Base-by-base conservation (phyloP, 805 yeast genomes). In the Pichia rugopelliculosa region DNA sequence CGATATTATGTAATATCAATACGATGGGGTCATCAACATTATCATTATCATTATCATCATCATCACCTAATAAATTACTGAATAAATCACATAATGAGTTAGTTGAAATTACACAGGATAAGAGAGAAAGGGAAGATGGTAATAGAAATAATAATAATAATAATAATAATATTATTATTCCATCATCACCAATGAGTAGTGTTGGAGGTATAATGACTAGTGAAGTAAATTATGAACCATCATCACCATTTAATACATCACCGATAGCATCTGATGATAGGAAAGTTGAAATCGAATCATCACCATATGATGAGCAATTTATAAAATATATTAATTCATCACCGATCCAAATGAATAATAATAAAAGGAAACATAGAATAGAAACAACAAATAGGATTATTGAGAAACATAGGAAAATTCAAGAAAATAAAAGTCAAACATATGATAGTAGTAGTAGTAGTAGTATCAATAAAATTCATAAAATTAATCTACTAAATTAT, bases 201-300 rank as follows among this genome's bases (percentile, higher is more conserved):
- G 39, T 27, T 27, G 33, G 33, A 3, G 33, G 27, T 27, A 33
- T 47, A 10, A 33, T 46, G 42, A 26, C 50, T 3, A 47, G 43
- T 40, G 50, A 47, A 5, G 17, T 7, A 15, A 39, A 36, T 13
- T 24, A 21, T 24, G 26, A 41, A 23, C 38, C 48, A 8, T 58
- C 64, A 10, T 60, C 66, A 0, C 65, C 65, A 9, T 36, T 60
- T 24, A 56, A 53, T 42, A 63, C 66, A 3, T 60, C 65, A n/a
- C 67, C 66, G 15, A 41, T 61, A 11, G 46, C 44, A 26, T 33
- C 36, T 3, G 36, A 37, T 13, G n/a, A n/a, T n/a, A n/a, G n/a
- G n/a, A n/a, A n/a, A n/a, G n/a, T n/a, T n/a, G n/a, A n/a, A n/a
- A n/a, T n/a, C n/a, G n/a, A n/a, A 7, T 42, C 49, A 27, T 46